Base-by-base conservation (phyloP, 108 stramenopile species). In the Nitzschia inconspicua region DNA sequence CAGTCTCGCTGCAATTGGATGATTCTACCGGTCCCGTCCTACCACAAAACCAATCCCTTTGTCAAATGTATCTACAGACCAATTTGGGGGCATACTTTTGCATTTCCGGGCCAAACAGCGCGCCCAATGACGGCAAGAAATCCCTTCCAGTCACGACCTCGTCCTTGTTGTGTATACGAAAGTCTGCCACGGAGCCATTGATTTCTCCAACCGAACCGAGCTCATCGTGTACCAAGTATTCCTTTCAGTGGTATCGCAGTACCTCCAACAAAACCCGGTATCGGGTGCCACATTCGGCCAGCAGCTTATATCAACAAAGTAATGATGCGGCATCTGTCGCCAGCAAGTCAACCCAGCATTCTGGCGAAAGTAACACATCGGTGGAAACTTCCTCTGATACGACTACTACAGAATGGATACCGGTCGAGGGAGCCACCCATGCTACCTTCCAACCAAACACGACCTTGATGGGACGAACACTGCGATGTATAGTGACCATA, bases 241-340 rank as follows among this genome's bases (percentile, higher is more conserved):
- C 26, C 11, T 80, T 76, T 58, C 82, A 86, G 64, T 83, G 79
- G 85, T 80, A 76, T 46, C 73, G 75, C 40, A 79, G 76, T n/a
- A 63, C 43, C 0, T 41, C 23, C 3, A 39, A 8, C 25, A 51
- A 39, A 11, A 54, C 37, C 11, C 37, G 37, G 11, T 14, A 32
- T n/a, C 8, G 46, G 6, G 28, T n/a, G n/a, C n/a, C n/a, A n/a
- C n/a, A n/a, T n/a, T n/a, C 9, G 25, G 13, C 19, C 30, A 19
- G 24, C 20, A 36, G 19, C 3, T 37, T 18, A 34, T 55, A 16
- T 30, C 20, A 27, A 49, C 23, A 49, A 25, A n/a, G n/a, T n/a
- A n/a, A n/a, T n/a, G n/a, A n/a, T n/a, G n/a, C n/a, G n/a, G n/a
- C n/a, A n/a, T n/a, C n/a, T n/a, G n/a, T n/a, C n/a, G n/a, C n/a